Conservation (phyloP, 129 eudicot species). For the Sambucus nigra region DNA sequence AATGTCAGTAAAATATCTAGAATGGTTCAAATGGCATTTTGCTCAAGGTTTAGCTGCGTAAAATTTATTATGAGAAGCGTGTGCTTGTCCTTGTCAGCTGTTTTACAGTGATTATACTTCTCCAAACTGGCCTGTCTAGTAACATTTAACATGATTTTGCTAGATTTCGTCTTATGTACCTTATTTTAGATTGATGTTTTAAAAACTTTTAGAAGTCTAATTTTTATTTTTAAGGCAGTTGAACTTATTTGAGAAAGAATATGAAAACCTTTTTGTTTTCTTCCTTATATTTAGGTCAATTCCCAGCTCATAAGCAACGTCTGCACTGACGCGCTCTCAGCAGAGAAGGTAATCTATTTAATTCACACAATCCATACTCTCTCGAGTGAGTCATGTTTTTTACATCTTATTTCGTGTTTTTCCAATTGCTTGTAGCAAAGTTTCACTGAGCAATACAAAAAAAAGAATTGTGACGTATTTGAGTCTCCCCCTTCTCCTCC, state of each 20-base stretch:
- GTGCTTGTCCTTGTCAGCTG: not conserved
- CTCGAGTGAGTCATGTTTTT: not conserved
- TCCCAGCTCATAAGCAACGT: conserved; percentile 98
- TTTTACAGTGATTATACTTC: not conserved
- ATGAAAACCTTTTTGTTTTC: not conserved
- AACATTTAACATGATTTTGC: not conserved
- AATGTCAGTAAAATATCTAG: not conserved
- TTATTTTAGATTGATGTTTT: not conserved
- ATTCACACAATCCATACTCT: not conserved
- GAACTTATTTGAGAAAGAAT: not conserved
- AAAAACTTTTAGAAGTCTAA: no score
- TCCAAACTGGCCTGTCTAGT: not conserved
- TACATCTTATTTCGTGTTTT: not conserved
- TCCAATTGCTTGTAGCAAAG: not conserved
- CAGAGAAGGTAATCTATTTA: conserved; percentile 66
- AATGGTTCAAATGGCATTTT: not conserved
- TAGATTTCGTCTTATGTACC: not conserved
- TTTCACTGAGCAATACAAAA: not conserved
- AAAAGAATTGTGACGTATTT: not conserved
- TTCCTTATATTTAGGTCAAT: conserved; percentile 36
- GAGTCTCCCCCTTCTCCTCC: not conserved
- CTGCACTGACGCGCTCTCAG: conserved; percentile 95
- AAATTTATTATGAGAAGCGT: not conserved
- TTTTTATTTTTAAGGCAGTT: not conserved
- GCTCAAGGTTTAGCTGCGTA: not conserved